Evolutionary conservation across 108 stramenopile genomes (phyloP).

Genomic region (Nitzschia putrida): DNA sequence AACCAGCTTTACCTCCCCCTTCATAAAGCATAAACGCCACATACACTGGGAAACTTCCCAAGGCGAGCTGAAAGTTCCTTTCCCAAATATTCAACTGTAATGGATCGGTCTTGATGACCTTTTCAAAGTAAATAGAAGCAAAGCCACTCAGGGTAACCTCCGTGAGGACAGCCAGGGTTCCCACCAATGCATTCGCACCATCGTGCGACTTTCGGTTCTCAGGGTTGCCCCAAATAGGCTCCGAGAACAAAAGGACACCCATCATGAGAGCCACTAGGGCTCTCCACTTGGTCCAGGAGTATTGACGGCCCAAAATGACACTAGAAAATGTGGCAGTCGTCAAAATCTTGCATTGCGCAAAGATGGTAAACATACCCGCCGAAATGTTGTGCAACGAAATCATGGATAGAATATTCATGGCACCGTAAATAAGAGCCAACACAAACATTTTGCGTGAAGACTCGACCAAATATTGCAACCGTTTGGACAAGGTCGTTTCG

Average conservation of each 20-base stretch:
- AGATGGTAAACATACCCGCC: conserved; percentile 90
- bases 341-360: conserved; percentile 91
- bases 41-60: conserved; percentile 73
- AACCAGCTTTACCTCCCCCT: conserved; percentile 62
- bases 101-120: conserved; percentile 82
- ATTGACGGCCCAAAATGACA: conserved; percentile 66
- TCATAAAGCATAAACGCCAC: conserved; percentile 59
- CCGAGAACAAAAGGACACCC: conserved; percentile 85
- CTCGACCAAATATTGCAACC: conserved; percentile 54
- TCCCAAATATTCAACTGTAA: conserved; percentile 87
- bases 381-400: conserved; percentile 85
- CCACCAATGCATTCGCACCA: conserved; percentile 62
- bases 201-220: conserved; percentile 13
- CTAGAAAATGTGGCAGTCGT: conserved; percentile 90
- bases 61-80: conserved; percentile 88
- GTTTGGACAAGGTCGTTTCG: conserved; percentile 27
- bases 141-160: conserved; percentile 92
- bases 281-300: conserved; percentile 89
- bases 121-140: conserved; percentile 93
- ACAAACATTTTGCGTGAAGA: conserved; percentile 86
- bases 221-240: conserved; percentile 76
- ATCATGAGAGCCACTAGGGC: conserved; percentile 85
- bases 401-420: conserved; percentile 92
- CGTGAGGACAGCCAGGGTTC: conserved; percentile 82
- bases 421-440: conserved; percentile 85